Evolutionary conservation across 352 stramenopile genomes (phyloP), one percentile per base, ranked within the genome.

Genomic region (Phytophthora pistaciae): DNA sequence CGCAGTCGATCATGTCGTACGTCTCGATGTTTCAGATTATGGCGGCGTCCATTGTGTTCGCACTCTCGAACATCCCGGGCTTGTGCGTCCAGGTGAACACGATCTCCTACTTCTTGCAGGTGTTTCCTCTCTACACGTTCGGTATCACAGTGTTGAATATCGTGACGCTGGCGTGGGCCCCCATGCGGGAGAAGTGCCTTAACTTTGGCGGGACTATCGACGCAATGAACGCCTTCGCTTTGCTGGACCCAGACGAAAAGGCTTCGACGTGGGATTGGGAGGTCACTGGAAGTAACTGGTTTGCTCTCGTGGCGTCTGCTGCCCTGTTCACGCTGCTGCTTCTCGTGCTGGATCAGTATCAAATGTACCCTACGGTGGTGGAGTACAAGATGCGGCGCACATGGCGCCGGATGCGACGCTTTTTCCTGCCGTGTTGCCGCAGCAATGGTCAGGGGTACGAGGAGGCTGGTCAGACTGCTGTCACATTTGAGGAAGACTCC

Each of bases 1-100:
- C 88, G 8, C 88, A 94, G 62, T 92, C 88, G 33, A 84, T 91
- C 67, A 86, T 94, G 76, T 90, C 85, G 60, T 94, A 90, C 72
- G 59, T 82, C 7, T 84, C 81, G 29, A 42, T 87, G 8, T 96
- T 94, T 54, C 88, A 96, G 68, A 79, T 94, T 14, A 62, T 96
- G 56, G 86, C 72, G 10, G 70, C 71, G 2, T 81, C 70, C 0
- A 64, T 91, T 20, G 57, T 87, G 20, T 90, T 88, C 38, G 56
- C 59, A 1, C 52, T 96, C 16, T 85, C 80, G 2, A 83, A 83
- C 52, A 40, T 86, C 3, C 85, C 87, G 13, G 78, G 72, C 5
- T 23, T 90, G 27, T 96, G 89, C 56, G 56, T 42, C 18, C 78
- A 91, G 38, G 78, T 74, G 10, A 66, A 82, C 38, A 79, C 72